phyloP scores from a whole-genome alignment of 768 basidiomycete genomes.

The Hygrophorus russula region DNA sequence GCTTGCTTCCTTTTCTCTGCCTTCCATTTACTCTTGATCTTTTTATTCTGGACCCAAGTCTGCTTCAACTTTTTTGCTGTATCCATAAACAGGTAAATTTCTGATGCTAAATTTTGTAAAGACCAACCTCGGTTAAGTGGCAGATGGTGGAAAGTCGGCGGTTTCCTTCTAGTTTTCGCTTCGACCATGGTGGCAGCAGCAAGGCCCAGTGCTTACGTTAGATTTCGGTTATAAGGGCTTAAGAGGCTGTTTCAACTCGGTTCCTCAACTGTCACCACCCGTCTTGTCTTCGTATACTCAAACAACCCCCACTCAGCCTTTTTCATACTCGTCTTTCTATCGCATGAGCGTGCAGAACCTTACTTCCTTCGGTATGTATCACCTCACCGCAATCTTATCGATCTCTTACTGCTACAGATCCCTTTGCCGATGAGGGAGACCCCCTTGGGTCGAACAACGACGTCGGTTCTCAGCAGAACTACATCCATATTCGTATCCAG shows the following conservation, averaged over 20 bases:
- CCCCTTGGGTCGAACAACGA: conserved; percentile 62
- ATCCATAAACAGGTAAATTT: conserved; percentile 3
- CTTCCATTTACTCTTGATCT: conserved; percentile 73
- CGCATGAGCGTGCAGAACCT: conserved; percentile 96
- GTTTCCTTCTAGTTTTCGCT: conserved; percentile 35
- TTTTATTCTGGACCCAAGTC: conserved; percentile 66
- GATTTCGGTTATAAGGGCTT: not conserved
- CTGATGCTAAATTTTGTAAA: conserved; percentile 5
- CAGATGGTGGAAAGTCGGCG: conserved; percentile 61
- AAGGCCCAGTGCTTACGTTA: not conserved
- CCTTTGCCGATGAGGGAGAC: conserved; percentile 92
- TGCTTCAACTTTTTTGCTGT: conserved; percentile 74
- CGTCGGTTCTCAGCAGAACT: conserved; percentile 73
- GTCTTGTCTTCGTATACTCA: conserved; percentile 20
- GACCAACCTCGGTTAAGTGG: conserved; percentile 50
- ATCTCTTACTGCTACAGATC: conserved; percentile 41
- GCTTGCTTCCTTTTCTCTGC: conserved; percentile 42
- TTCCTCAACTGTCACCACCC: conserved; percentile 4
- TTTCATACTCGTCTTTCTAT: conserved; percentile 35
- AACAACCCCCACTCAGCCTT: conserved; percentile 35
- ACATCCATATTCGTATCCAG: conserved; percentile 95
- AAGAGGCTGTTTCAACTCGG: not conserved
- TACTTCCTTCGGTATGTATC: conserved; percentile 55
- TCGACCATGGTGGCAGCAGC: conserved; percentile 11
- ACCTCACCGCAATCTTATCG: not conserved